Evolutionary conservation across 2,329 filamentous ascomycete species (phyloP).

Genomic region (Akanthomyces uredinophilus): DNA sequence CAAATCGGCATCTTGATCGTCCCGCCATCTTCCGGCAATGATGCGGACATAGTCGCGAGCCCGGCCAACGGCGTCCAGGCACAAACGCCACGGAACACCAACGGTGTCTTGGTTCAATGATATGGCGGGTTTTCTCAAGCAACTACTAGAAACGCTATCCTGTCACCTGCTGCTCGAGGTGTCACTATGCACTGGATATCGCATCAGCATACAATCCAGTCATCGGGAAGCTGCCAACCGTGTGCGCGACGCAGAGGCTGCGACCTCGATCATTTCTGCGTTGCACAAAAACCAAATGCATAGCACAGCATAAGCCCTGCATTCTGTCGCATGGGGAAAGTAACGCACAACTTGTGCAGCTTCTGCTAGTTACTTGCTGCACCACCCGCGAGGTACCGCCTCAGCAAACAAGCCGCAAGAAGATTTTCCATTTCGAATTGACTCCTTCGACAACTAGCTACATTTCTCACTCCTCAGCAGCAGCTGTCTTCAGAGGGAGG

Average conservation of each 20-base stretch:
- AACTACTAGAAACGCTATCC: not conserved
- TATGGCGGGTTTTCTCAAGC: no score
- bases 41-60: not conserved
- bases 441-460: not conserved
- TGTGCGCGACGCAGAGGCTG: no score
- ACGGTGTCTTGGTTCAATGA: not conserved
- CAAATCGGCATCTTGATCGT: not conserved
- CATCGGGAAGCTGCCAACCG: not conserved
- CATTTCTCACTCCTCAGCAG: not conserved
- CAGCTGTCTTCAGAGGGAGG: no score
- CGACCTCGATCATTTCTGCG: not conserved
- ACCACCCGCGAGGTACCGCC: not conserved
- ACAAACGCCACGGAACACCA: not conserved
- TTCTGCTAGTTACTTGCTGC: not conserved
- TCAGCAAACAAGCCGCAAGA: not conserved
- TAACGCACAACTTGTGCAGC: not conserved
- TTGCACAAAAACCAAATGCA: not conserved
- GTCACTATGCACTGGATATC: not conserved
- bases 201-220: no score
- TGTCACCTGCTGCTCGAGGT: not conserved
- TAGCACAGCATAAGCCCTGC: no score
- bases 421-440: not conserved
- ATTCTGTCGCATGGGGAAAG: not conserved
- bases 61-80: not conserved
- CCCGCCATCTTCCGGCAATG: constrained; percentile 3